phyloP scores from a whole-genome alignment of 2,329 filamentous ascomycete species.

The Xylariaceae sp. region DNA sequence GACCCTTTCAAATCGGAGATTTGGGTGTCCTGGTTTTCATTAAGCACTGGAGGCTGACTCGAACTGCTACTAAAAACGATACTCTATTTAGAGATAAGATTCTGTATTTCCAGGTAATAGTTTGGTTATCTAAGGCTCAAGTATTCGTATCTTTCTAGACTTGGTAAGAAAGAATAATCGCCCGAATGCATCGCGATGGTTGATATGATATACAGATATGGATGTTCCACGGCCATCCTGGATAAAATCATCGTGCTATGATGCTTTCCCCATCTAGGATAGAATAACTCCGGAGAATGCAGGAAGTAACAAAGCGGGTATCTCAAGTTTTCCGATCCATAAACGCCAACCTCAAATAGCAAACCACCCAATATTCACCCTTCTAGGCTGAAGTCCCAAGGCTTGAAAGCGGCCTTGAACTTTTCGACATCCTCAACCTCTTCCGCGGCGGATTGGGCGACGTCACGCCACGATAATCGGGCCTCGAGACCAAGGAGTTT shows the following conservation, averaged over 20 bases:
- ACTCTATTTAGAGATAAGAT: neutral
- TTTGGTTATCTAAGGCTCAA: neutral
- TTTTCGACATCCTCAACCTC: conserved; percentile 79
- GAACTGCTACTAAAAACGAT: neutral
- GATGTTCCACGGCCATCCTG: neutral
- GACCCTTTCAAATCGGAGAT: neutral
- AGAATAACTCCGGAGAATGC: conserved; percentile 26
- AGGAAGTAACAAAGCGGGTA: conserved; percentile 37
- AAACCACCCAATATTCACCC: conserved; percentile 22
- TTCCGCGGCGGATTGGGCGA: conserved; percentile 76
- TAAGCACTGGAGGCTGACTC: neutral
- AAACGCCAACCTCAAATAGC: conserved; percentile 29
- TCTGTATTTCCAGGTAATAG: neutral
- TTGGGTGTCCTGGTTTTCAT: neutral
- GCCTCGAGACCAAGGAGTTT: conserved; percentile 83
- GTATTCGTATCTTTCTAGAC: neutral
- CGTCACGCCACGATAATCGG: conserved; percentile 85
- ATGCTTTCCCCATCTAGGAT: conserved; percentile 1
- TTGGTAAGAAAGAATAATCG: neutral
- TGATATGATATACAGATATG: neutral
- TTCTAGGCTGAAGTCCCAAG: conserved; percentile 79
- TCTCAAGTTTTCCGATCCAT: conserved; percentile 30
- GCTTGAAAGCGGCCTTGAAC: conserved; percentile 83
- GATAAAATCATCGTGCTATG: neutral
- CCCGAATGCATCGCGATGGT: neutral